These are phyloP conservation scores for Neckera pumila DNA, from an alignment of 225 moss, liverwort and hornwort species.

Conservation along the genomic window DNA sequence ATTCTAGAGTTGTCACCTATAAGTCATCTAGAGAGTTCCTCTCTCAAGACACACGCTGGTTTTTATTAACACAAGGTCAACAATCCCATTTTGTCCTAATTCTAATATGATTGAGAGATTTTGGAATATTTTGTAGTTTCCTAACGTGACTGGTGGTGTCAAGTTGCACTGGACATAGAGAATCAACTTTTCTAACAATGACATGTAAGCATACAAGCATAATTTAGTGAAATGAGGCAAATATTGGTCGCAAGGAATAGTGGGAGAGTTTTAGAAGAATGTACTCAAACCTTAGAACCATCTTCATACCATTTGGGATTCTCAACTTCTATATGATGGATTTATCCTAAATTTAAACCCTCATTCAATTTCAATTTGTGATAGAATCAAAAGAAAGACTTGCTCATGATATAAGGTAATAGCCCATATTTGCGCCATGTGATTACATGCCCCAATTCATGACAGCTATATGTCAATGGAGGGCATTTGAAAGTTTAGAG, in stretches of 20 bases:
- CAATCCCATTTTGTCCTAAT: neutral
- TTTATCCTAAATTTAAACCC: neutral
- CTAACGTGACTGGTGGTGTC: no score
- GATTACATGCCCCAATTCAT: neutral
- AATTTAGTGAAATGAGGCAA: neutral
- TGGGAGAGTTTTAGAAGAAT: neutral
- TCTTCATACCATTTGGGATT: neutral
- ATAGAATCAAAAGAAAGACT: no score
- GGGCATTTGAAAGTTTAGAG: neutral
- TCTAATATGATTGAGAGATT: neutral
- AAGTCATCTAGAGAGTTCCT: neutral
- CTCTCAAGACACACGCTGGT: neutral
- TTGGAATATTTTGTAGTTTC: neutral
- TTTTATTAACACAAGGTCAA: neutral
- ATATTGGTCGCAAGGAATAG: no score
- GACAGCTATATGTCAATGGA: fast-evolving
- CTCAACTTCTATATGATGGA: neutral
- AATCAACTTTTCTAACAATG: neutral
- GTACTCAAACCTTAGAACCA: neutral
- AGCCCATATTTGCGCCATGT: neutral
- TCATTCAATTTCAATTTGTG: neutral
- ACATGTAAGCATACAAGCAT: neutral
- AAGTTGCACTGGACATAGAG: neutral
- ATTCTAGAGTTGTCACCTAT: neutral
- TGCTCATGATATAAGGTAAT: neutral